Conservation (phyloP, 2,329 filamentous ascomycete species). For the Pyrenophora seminiperda region DNA sequence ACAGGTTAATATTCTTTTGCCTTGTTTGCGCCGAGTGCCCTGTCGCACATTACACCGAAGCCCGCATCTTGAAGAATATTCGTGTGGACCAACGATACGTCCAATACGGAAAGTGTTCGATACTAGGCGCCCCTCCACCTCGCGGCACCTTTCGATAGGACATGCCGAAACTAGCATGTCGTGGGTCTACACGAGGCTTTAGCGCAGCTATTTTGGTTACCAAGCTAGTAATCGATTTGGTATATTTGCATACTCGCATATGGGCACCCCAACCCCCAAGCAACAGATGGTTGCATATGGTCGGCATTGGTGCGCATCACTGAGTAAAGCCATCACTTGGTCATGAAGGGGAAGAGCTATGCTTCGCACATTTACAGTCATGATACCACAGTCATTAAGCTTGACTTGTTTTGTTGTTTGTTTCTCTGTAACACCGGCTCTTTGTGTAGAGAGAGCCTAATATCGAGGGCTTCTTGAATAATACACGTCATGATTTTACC, state of each 20-base stretch:
- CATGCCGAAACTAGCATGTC: background rate
- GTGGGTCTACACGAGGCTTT: background rate
- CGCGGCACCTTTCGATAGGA: background rate
- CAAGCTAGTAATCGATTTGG: background rate
- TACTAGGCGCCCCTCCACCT: no score
- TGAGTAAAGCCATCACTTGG: background rate
- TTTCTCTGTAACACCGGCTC: slow-evolving; percentile 3
- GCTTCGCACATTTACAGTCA: slow-evolving; percentile 1
- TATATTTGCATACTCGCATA: slow-evolving; percentile 1
- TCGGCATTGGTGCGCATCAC: background rate
- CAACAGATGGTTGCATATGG: background rate
- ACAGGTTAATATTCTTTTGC: background rate
- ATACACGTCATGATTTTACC: no score
- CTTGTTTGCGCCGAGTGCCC: background rate
- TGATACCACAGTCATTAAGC: slow-evolving; percentile 13
- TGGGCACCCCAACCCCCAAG: background rate
- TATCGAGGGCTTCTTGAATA: background rate
- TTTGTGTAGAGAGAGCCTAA: background rate
- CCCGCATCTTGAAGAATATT: background rate
- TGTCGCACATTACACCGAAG: background rate
- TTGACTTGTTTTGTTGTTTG: slow-evolving; percentile 2
- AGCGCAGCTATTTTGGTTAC: background rate
- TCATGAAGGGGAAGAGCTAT: background rate
- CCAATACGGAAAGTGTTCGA: no score
- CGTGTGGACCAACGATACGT: no score